Evolutionary conservation across 2,329 filamentous ascomycete species (phyloP), one percentile per base, ranked within the genome.

Genomic region (Blastomyces silverae): DNA sequence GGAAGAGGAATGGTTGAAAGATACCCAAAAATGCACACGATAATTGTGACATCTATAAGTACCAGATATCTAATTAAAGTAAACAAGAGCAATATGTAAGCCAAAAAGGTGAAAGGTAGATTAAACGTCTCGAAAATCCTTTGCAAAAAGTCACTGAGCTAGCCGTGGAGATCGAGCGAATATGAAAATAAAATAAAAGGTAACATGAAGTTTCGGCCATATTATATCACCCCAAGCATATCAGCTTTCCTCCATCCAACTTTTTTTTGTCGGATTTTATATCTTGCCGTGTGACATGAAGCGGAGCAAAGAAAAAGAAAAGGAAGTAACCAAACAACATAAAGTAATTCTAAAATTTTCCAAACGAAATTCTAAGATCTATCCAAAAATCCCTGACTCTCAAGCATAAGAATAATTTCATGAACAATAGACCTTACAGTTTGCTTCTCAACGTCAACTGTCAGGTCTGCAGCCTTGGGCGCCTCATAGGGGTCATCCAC

Each of bases 401-500:
- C 94, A 66, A 99, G 83, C 80, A 97, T 80, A 73, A 99, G 83
- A 68, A 99, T 85, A 73, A 99, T 97, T 84, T 97, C 90, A 82
- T 99, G 94, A 63, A 99, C 94, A 67, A 93, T 93, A 66, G 90
- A 94, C 74, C 94, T 85, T 59, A 97, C 92, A 70, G 87, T 90
- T 79, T 90, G 91, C 84, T 89, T 94, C 80, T 90, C 88, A 64
- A 89, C 77, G 78, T 97, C 89, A 50, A 97, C 93, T 5, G 87
- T 86, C 69, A 99, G 82, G 76, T 97, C 87, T 42, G 92, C 85
- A 80, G 93, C 92, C 70, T 79, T 73, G 11, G 94, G 94, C 28
- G 79, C 75, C 87, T 99, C 94, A 76, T 99, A 99, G 60, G 94
- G 92, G 81, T 97, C 93, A 76, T 97, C 93, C 65, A 99, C 92